phyloP scores from a whole-genome alignment of 1,284 basidiomycete genomes.

The Papiliotrema fonsecae region DNA sequence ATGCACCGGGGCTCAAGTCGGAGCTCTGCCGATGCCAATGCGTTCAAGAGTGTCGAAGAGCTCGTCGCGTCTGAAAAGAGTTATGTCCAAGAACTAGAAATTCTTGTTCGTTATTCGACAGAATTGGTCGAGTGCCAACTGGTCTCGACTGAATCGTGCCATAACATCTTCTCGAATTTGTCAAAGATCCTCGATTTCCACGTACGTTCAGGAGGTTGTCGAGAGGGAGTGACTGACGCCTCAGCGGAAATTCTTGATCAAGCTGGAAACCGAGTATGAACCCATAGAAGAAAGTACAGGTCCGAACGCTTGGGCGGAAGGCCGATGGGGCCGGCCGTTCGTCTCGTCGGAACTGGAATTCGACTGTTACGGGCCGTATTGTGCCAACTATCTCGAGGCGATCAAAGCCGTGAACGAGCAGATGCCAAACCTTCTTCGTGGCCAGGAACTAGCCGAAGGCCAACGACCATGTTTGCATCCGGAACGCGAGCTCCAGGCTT shows the following conservation, averaged over 20 bases:
- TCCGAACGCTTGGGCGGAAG: slow-evolving; percentile 67
- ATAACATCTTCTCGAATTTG: slow-evolving; percentile 91
- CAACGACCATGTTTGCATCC: slow-evolving; percentile 41
- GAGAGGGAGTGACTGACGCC: neutral
- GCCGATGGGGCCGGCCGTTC: slow-evolving; percentile 82
- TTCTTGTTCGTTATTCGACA: slow-evolving; percentile 83
- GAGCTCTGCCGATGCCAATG: slow-evolving; percentile 29
- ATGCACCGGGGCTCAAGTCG: slow-evolving; percentile 20
- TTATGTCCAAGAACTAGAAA: slow-evolving; percentile 96
- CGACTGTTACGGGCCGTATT: slow-evolving; percentile 93
- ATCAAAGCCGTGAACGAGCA: slow-evolving; percentile 79
- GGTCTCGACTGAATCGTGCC: slow-evolving; percentile 89
- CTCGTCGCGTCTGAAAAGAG: slow-evolving; percentile 67
- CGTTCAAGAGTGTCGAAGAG: slow-evolving; percentile 46
- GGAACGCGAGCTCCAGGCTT: slow-evolving; percentile 70
- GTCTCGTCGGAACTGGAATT: slow-evolving; percentile 78
- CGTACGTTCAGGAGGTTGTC: slow-evolving; percentile 17
- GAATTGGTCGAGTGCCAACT: slow-evolving; percentile 74
- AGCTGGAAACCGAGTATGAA: slow-evolving; percentile 69
- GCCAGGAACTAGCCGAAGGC: slow-evolving; percentile 28
- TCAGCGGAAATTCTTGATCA: slow-evolving; percentile 84
- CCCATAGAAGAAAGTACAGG: slow-evolving; percentile 55
- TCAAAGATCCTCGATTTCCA: slow-evolving; percentile 96
- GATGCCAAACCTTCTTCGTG: slow-evolving; percentile 65
- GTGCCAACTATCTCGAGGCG: slow-evolving; percentile 88